These are phyloP conservation scores for Mycena galericulata DNA, from an alignment of 768 basidiomycete genomes.

Conservation along the genomic window DNA sequence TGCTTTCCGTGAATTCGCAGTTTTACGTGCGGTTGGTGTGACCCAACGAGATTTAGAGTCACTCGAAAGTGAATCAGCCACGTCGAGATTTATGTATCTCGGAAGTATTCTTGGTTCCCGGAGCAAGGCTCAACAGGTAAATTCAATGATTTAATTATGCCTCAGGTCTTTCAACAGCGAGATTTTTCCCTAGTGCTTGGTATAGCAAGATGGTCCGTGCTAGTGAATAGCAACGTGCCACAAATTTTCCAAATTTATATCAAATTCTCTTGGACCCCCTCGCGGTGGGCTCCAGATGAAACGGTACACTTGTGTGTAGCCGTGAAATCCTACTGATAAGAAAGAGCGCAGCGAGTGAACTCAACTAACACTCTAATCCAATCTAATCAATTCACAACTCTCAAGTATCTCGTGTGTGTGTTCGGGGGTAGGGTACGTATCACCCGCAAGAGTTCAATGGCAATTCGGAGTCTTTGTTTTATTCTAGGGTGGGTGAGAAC, in stretches of 20 bases:
- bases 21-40: neutral
- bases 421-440: slow-evolving; percentile 39
- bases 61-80: neutral
- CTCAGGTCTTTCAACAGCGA: neutral
- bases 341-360: neutral
- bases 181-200: neutral
- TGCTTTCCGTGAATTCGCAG: neutral
- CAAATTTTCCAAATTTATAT: neutral
- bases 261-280: neutral
- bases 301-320: slow-evolving; percentile 4
- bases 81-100: neutral
- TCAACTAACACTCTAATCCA: neutral
- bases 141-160: too few species aligned
- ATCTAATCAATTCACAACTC: neutral
- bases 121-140: neutral
- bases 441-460: neutral
- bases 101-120: neutral
- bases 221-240: neutral
- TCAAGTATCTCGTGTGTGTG: slow-evolving; percentile 7
- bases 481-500: neutral
- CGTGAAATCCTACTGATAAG: neutral
- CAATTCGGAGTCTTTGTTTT: neutral
- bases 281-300: slow-evolving; percentile 10
- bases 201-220: neutral
- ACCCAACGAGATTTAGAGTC: neutral